phyloP scores from a whole-genome alignment of 306 rosid species.

The Quercus variabilis region DNA sequence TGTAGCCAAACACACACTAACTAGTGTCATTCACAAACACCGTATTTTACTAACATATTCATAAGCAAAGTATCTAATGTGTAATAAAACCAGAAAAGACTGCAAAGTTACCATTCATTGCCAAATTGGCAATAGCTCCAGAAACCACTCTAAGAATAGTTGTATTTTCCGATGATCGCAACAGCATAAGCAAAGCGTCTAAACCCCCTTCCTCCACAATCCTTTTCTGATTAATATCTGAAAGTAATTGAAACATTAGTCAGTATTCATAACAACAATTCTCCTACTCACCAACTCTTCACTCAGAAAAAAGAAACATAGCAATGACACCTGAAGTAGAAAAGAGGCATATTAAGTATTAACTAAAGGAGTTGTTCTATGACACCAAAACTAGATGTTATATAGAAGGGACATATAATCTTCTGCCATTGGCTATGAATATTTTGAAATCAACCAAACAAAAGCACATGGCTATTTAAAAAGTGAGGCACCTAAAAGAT shows the following conservation, averaged over 20 bases:
- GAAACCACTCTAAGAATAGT: constrained; percentile 71
- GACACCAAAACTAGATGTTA: background rate
- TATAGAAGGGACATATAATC: background rate
- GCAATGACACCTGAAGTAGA: background rate
- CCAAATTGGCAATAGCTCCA: constrained; percentile 74
- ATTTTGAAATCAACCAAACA: background rate
- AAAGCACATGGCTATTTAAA: background rate
- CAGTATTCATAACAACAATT: background rate
- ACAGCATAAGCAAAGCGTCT: constrained; percentile 55
- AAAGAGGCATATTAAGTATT: background rate
- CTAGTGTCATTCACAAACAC: background rate
- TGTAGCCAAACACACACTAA: background rate
- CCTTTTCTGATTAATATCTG: constrained; percentile 64
- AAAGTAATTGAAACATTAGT: constrained; percentile 8
- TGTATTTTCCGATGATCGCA: constrained; percentile 51
- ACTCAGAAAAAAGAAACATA: background rate
- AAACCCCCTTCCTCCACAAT: constrained; percentile 72
- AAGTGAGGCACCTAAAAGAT: background rate
- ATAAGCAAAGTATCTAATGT: background rate
- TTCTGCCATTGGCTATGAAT: background rate
- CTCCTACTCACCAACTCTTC: background rate
- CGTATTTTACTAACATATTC: background rate
- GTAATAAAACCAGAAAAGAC: background rate
- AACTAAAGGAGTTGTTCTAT: background rate
- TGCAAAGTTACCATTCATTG: constrained; percentile 59